phyloP scores from a whole-genome alignment of 345 rosid genomes.

The Salix koriyanagi region DNA sequence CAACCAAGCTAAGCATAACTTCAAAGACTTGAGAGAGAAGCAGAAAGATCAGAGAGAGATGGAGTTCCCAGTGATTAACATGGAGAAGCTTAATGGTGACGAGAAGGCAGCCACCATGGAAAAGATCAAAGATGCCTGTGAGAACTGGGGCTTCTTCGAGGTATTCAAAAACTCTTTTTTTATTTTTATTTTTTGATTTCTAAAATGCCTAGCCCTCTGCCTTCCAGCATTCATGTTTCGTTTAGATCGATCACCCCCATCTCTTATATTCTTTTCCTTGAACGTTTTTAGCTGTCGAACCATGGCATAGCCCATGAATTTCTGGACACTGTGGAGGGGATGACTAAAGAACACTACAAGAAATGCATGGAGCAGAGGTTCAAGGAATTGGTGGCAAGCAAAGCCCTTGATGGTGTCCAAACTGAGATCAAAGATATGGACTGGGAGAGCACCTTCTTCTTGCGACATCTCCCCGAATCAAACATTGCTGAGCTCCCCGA shows the following conservation, averaged over 20 bases:
- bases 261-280: neutral
- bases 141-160: conserved; percentile 99
- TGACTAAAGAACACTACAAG: conserved; percentile 77
- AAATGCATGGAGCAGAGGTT: conserved; percentile 86
- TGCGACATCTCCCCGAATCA: conserved; percentile 70
- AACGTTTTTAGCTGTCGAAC: conserved; percentile 47
- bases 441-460: conserved; percentile 83
- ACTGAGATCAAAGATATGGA: conserved; percentile 74
- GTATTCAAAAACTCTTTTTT: conserved; percentile 23
- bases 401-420: conserved; percentile 52
- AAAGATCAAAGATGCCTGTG: conserved; percentile 86
- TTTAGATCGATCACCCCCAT: neutral
- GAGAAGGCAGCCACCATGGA: conserved; percentile 57
- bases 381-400: conserved; percentile 60
- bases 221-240: neutral
- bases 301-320: conserved; percentile 69
- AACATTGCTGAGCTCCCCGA: conserved; percentile 66
- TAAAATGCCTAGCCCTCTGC: neutral
- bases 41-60: conserved; percentile 23
- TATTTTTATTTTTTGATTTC: too few relatives aligned
- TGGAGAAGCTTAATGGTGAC: conserved; percentile 60
- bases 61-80: conserved; percentile 71
- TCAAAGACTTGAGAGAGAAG: neutral
- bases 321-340: conserved; percentile 64
- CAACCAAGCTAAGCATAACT: neutral